Percentiles rank a stretch among this genome's conserved stretches.
Conservation (phyloP, 2,329 filamentous ascomycete species). For the Zymoseptoria pseudotritici region DNA sequence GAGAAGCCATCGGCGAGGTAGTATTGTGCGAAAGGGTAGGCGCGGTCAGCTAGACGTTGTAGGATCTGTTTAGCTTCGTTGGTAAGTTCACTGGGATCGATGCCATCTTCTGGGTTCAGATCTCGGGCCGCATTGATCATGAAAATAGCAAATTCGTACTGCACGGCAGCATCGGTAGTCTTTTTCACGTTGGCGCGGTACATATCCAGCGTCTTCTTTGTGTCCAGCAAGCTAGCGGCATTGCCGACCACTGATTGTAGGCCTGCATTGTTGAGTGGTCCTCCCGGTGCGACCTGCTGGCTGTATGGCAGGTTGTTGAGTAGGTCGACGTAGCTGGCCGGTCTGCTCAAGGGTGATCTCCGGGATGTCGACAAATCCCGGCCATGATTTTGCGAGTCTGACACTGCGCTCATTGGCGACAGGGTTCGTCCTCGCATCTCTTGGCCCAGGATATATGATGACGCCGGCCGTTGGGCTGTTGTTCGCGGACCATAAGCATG, state of each 20-base stretch:
- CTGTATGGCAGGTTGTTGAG: constrained; percentile 64
- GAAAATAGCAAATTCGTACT: constrained; percentile 95
- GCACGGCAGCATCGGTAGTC: constrained; percentile 79
- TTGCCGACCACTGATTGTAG: constrained; percentile 73
- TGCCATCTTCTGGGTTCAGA: constrained; percentile 41
- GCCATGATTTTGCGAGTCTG: constrained; percentile 36
- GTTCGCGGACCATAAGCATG: constrained; percentile 37
- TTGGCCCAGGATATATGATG: constrained; percentile 67
- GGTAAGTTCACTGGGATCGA: constrained; percentile 56
- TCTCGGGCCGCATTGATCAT: constrained; percentile 85
- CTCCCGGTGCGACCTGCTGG: constrained; percentile 61
- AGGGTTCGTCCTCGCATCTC: constrained; percentile 60
- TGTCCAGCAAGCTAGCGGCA: constrained; percentile 84
- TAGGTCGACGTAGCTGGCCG: constrained; percentile 54
- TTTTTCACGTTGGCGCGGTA: constrained; percentile 97
- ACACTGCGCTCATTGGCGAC: constrained; percentile 44
- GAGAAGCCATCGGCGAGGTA: constrained; percentile 92
- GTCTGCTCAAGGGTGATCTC: constrained; percentile 51
- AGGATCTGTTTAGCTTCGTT: constrained; percentile 85
- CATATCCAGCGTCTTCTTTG: constrained; percentile 94
- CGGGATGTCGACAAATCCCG: constrained; percentile 46
- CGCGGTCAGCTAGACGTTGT: constrained; percentile 74
- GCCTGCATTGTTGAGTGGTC: constrained; percentile 69
- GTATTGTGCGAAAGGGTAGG: constrained; percentile 96
- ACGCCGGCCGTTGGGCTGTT: constrained; percentile 51